These are phyloP conservation scores for Euphorbia tirucalli DNA, from an alignment of 345 rosid species.

Conservation along the genomic window DNA sequence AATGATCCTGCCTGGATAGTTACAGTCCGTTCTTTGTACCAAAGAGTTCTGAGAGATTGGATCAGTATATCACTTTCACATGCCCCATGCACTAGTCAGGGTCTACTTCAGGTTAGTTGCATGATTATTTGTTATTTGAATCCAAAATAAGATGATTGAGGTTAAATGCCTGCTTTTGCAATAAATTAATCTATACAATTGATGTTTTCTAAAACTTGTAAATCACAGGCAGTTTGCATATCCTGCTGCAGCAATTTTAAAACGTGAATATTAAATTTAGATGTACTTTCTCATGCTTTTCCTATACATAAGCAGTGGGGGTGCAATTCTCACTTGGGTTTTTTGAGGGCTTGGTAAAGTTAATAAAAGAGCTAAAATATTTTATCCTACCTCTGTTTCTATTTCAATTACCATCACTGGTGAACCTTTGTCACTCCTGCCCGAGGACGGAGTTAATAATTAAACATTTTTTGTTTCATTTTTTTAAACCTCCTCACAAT, in stretches of 20 bases:
- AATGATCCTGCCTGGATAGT: too few relatives aligned
- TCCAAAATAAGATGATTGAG: too few relatives aligned
- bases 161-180: too few relatives aligned
- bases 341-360: neutral
- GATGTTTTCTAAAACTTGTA: neutral
- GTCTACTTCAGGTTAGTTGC: too few relatives aligned
- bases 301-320: too few relatives aligned
- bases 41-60: too few relatives aligned
- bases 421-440: neutral
- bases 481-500: neutral
- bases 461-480: neutral
- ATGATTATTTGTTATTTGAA: too few relatives aligned
- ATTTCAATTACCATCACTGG: neutral
- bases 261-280: neutral
- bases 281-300: neutral
- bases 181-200: neutral
- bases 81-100: too few relatives aligned
- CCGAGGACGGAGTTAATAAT: neutral
- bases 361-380: neutral
- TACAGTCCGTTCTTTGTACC: too few relatives aligned
- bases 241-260: slow-evolving; percentile 4
- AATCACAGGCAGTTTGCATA: neutral
- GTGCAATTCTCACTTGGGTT: neutral
- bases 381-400: neutral
- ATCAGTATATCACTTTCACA: too few relatives aligned